phyloP scores from a whole-genome alignment of 768 basidiomycete genomes.

The Termitomyces sp. region DNA sequence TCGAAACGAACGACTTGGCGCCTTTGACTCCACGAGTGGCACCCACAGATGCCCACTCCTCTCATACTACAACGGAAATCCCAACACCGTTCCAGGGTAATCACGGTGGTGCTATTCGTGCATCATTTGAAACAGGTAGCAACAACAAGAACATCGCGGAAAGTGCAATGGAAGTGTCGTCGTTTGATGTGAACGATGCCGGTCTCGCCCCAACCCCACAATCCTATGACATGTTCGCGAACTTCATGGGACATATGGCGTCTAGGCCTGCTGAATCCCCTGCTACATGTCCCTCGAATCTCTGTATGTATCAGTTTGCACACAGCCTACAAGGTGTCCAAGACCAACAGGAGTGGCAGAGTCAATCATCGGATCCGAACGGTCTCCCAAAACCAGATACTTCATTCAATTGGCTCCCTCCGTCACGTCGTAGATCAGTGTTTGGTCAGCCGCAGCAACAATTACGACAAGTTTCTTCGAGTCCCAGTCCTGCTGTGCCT shows the following conservation, averaged over 20 bases:
- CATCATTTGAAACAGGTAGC: neutral
- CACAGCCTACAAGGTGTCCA: neutral
- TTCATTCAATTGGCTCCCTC: constrained; percentile 15
- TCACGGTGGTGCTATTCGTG: neutral
- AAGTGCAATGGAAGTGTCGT: neutral
- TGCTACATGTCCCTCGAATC: neutral
- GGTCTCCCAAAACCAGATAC: constrained; percentile 13
- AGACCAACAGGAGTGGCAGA: constrained; percentile 3
- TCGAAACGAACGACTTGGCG: neutral
- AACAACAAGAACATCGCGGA: neutral
- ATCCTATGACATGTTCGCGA: neutral
- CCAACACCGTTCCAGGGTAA: constrained; percentile 4
- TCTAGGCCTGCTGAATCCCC: constrained; percentile 11
- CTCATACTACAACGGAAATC: constrained; percentile 19
- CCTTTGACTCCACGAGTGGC: neutral
- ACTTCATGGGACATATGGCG: constrained; percentile 3
- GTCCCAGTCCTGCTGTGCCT: neutral
- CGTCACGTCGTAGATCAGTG: neutral
- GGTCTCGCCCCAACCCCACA: neutral
- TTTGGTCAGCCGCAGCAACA: neutral
- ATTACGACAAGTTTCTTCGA: neutral
- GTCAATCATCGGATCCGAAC: constrained; percentile 2
- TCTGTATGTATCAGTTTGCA: neutral
- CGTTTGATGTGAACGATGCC: neutral
- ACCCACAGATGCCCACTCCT: constrained; percentile 7